These are phyloP conservation scores for Heliocybe sulcata DNA, from an alignment of 1,284 basidiomycete species.

Conservation along the genomic window DNA sequence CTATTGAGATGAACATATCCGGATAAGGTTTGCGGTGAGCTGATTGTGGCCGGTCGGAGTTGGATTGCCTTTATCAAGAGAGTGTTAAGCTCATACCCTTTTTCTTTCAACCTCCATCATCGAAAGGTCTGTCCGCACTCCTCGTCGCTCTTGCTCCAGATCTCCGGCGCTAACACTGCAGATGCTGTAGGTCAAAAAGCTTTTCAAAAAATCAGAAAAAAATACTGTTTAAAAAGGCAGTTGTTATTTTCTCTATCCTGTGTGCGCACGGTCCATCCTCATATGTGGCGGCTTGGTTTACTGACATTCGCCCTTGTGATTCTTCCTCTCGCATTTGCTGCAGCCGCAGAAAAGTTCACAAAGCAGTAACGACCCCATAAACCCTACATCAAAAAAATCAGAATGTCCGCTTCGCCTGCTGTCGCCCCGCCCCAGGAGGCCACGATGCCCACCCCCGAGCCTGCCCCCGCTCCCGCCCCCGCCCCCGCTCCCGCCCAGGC, in stretches of 20 bases:
- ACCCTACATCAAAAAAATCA: conserved; percentile 36
- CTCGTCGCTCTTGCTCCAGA: conserved; percentile 4
- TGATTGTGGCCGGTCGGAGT: conserved; percentile 22
- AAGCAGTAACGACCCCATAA: conserved; percentile 80
- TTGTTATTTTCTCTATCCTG: conserved; percentile 65
- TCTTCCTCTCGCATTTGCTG: conserved; percentile 10
- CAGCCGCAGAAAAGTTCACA: conserved; percentile 70
- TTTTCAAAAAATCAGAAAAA: conserved; percentile 35
- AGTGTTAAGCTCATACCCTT: conserved; percentile 10
- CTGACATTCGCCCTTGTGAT: conserved; percentile 9
- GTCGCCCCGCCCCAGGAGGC: conserved; percentile 24
- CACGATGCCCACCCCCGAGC: conserved; percentile 27
- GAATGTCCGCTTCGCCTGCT: conserved; percentile 52
- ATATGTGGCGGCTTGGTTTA: not conserved
- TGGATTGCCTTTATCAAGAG: conserved; percentile 21
- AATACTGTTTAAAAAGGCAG: conserved; percentile 48
- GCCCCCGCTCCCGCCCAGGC: conserved; percentile 24
- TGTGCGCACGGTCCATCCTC: conserved; percentile 32
- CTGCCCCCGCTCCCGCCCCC: conserved; percentile 27
- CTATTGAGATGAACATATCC: not conserved
- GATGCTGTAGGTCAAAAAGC: conserved; percentile 33
- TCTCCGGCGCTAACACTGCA: conserved; percentile 7
- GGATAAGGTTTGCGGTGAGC: not conserved
- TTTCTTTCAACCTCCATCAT: conserved; percentile 34
- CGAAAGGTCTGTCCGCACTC: conserved; percentile 25